Percentiles rank a stretch among this genome's conserved stretches.
Conservation (phyloP, 2,329 filamentous ascomycete genomes). For the Apiospora marii region DNA sequence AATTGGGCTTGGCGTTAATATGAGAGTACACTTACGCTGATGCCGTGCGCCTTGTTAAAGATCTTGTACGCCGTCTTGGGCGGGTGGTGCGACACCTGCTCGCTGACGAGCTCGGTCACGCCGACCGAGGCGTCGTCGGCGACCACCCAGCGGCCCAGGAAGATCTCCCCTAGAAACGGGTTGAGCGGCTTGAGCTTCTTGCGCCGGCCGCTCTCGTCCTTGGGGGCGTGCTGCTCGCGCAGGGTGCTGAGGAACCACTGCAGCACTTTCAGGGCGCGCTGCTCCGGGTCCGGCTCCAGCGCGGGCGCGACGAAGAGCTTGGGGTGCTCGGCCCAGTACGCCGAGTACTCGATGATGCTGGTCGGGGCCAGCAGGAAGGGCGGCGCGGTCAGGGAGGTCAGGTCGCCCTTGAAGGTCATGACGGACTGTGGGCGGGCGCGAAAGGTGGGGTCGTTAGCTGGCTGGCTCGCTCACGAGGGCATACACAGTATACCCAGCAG, state of each 20-base stretch:
- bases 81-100: slow-evolving; percentile 95
- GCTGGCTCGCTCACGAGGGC: not conserved
- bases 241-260: slow-evolving; percentile 96
- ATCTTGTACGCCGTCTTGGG: slow-evolving; percentile 95
- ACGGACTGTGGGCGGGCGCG: slow-evolving; percentile 63
- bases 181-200: slow-evolving; percentile 96
- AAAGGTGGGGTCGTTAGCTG: slow-evolving; percentile 22
- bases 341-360: slow-evolving; percentile 81
- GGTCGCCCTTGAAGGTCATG: slow-evolving; percentile 82
- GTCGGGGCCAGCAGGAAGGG: slow-evolving; percentile 84
- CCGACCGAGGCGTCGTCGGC: slow-evolving; percentile 68
- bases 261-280: slow-evolving; percentile 85
- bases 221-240: slow-evolving; percentile 81
- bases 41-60: slow-evolving; percentile 82
- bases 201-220: slow-evolving; percentile 82
- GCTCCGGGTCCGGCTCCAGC: slow-evolving; percentile 78
- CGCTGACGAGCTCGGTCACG: slow-evolving; percentile 85
- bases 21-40: slow-evolving; percentile 47
- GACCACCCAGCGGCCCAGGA: slow-evolving; percentile 90
- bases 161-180: slow-evolving; percentile 94
- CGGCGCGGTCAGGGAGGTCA: slow-evolving; percentile 81
- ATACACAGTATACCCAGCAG: not conserved
- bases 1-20: not conserved
- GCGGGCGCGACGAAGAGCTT: slow-evolving; percentile 82
- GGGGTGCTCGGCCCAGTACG: slow-evolving; percentile 85